Conservation (phyloP, 1,139 yeast species). For the Cylindricascospora bacillispora region DNA sequence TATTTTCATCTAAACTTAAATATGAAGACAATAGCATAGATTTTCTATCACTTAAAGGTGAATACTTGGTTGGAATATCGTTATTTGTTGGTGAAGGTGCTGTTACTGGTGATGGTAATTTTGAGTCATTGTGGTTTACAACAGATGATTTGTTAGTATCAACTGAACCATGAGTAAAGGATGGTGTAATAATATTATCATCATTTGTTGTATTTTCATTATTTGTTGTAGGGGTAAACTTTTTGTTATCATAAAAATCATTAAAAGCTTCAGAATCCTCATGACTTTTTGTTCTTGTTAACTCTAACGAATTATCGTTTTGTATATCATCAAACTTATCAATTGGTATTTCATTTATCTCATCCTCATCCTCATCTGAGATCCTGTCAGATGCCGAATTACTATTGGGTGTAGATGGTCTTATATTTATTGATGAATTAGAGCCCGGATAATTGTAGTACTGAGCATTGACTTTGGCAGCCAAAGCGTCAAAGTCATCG, state of each 20-base stretch:
- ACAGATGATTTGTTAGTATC: neutral
- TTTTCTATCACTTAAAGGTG: neutral
- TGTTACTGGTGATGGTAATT: neutral
- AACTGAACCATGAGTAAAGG: neutral
- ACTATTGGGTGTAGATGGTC: conserved; percentile 1
- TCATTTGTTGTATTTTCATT: conserved; percentile 1
- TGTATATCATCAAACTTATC: too few species aligned
- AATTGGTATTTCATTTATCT: too few species aligned
- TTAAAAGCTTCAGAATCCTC: conserved; percentile 1
- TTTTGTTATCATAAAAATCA: neutral
- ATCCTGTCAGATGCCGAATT: conserved; percentile 2
- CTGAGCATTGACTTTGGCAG: conserved; percentile 49
- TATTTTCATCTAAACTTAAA: neutral
- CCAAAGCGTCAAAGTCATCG: conserved; percentile 43
- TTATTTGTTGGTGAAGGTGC: neutral
- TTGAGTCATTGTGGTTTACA: neutral
- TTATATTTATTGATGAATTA: neutral
- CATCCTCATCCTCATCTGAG: neutral
- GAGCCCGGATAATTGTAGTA: conserved; percentile 27
- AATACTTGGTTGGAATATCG: neutral
- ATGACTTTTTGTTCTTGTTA: conserved; percentile 1
- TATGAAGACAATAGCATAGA: neutral
- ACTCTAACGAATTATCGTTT: neutral
- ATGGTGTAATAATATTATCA: neutral
- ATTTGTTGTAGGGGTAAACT: conserved; percentile 1